Base-by-base conservation (phyloP, 1,139 yeast genomes). In the Eremothecium sinecaudum region DNA sequence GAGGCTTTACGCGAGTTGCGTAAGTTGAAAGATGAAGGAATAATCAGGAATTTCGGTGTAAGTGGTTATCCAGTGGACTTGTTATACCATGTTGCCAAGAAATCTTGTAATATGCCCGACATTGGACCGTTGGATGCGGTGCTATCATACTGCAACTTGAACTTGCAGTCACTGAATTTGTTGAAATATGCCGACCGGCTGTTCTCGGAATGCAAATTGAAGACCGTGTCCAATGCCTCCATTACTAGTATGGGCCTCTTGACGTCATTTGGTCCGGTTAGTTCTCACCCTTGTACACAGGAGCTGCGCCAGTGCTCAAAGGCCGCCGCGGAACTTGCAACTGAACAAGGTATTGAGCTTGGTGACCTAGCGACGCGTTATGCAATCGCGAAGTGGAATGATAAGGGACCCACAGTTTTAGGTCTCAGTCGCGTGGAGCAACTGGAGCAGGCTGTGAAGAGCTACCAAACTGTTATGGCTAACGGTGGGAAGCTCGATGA, bases 221-320 rank as follows among this genome's bases (percentile, higher is more conserved):
- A 67, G 41, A 59, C 66, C 40, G 58, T 87, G 15, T 58, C 79
- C 53, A 83, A 82, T 51, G 96, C 92, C 2, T 81, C 94, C 0
- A 86, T 92, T 28, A 64, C 87, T 43, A 75, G 90, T 40, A 87
- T 87, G 97, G 82, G 95, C 2, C 59, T 87, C 38, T 63, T 87
- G 38, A 68, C 94, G 42, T 69, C 79, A 0, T 75, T 67, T 17
- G 62, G 66, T 17, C 81, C 95, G 1, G 80, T 72, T 43, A 51
- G 66, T 1, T 87, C 86, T 67, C 97, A 87, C 51, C 96, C 96
- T 0, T 93, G 84, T 1, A 59, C 77, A 0, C 47, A 56, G n/a
- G 69, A 55, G n/a, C 63, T 87, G 44, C 76, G 71, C 42, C 57
- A 61, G 2, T 63, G 63, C n/a, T 79, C 80, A 5, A 57, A 63